phyloP scores from a whole-genome alignment of 2,329 filamentous ascomycete species.

The Phyllosticta citriasiana region DNA sequence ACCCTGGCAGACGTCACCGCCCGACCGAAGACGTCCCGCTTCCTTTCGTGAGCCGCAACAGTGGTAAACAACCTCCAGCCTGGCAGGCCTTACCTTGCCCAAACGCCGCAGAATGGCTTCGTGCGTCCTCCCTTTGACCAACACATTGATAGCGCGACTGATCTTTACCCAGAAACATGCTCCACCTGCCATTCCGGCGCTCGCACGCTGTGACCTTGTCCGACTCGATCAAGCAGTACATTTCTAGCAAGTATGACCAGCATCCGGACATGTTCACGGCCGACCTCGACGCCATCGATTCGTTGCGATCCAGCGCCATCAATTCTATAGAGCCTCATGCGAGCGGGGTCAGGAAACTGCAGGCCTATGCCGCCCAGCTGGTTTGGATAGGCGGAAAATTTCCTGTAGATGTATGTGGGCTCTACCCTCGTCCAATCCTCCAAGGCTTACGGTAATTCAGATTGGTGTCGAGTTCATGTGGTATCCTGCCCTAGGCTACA shows the following conservation, averaged over 20 bases:
- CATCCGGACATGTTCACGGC: constrained; percentile 93
- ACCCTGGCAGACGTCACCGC: not conserved
- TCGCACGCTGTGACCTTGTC: constrained; percentile 71
- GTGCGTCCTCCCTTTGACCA: constrained; percentile 11
- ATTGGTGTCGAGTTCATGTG: constrained; percentile 93
- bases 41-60: not conserved
- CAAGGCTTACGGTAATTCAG: constrained; percentile 32
- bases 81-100: not conserved
- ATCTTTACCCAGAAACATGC: constrained; percentile 42
- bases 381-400: constrained; percentile 94
- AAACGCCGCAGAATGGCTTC: constrained; percentile 15
- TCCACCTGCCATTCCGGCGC: constrained; percentile 79
- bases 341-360: constrained; percentile 79
- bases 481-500: constrained; percentile 90
- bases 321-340: constrained; percentile 80
- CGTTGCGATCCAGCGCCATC: constrained; percentile 73
- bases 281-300: constrained; percentile 79
- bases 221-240: constrained; percentile 82
- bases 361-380: constrained; percentile 83
- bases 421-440: not conserved
- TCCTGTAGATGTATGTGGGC: constrained; percentile 66
- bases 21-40: not conserved
- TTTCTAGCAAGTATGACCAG: constrained; percentile 96
- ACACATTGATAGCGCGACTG: not conserved
- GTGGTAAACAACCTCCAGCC: not conserved